Evolutionary conservation across 805 yeast species (phyloP), one percentile per base, ranked within the genome.

Genomic region (Ogataea pilisensis): DNA sequence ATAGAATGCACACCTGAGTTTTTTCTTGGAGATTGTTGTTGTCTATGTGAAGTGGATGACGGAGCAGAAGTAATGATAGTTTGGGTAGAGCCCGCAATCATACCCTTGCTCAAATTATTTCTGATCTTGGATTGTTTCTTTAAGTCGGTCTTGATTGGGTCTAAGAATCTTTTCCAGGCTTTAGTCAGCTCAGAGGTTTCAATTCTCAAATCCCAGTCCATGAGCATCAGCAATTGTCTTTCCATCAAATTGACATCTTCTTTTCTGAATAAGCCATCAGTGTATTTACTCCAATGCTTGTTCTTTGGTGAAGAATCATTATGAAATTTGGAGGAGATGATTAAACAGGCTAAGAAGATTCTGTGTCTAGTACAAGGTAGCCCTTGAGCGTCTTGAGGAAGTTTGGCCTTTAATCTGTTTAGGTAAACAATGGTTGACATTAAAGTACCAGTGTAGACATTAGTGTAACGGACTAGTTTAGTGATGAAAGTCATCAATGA

Each of bases 201-300:
- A 31, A 76, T 71, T 42, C 67, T 63, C 46, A 83, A 65, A 58
- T 85, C 82, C 89, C 90, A 85, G 61, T 82, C 74, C 57, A 85
- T 65, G 37, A 84, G 66, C 54, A 71, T 77, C 38, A 84, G 67
- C 44, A 85, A 65, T 61, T 85, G 91, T 57, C 87, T 75, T 63
- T 85, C 95, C 89, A 85, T 85, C 46, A 83, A 67, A 60, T 83
- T 84, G 49, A 85, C 78, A 58, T 85, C 95, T 47, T 78, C 78
- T 41, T 72, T 63, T 35, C 70, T 66, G 63, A 85, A 83, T 31
- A 85, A 68, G 2, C 86, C 88, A 53, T 84, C 89, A 5, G 91
- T 81, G 62, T 82, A 82, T 51, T 73, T 75, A 31, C 87, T 80
- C 95, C 95, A 85, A 61, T 84, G 89, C 49, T 70, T 69, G 63